Percentiles rank a stretch among this genome's conserved stretches.
These are phyloP conservation scores for Fermentozyma sake DNA, from an alignment of 1,139 yeast genomes.

Conservation along the genomic window DNA sequence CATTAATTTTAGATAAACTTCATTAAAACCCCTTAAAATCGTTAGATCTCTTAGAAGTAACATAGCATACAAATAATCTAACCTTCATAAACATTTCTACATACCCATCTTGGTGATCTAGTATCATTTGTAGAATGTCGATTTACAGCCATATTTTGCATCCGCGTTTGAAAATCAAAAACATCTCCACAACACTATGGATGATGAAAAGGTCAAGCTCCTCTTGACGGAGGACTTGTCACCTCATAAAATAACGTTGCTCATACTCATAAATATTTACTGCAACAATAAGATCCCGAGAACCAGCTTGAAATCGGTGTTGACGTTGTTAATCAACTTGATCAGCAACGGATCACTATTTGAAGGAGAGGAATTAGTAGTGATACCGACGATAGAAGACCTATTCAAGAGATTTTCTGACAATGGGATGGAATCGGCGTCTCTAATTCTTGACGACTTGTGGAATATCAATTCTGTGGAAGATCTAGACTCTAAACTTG, in stretches of 20 bases:
- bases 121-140: no score
- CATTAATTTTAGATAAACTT: no score
- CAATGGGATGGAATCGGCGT: not conserved
- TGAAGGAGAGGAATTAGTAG: conserved; percentile 17
- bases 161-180: not conserved
- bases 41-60: not conserved
- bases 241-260: conserved; percentile 31
- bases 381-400: conserved; percentile 26
- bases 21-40: no score
- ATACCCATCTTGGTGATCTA: no score
- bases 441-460: conserved; percentile 6
- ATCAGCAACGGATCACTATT: not conserved
- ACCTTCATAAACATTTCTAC: not conserved
- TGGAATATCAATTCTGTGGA: conserved; percentile 38
- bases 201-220: conserved; percentile 7
- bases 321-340: not conserved
- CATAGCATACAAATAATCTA: not conserved
- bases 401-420: conserved; percentile 13
- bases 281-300: conserved; percentile 14
- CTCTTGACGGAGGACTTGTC: conserved; percentile 31
- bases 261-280: conserved; percentile 21
- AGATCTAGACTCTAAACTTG: conserved; percentile 23
- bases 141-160: not conserved
- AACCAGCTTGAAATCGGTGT: conserved; percentile 4
- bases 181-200: conserved; percentile 1